A percentile compares a stretch with the other conserved stretches of the same genome.
These are phyloP conservation scores for Nicotiana knightiana DNA, from an alignment of 257 asterid species.

Conservation along the genomic window DNA sequence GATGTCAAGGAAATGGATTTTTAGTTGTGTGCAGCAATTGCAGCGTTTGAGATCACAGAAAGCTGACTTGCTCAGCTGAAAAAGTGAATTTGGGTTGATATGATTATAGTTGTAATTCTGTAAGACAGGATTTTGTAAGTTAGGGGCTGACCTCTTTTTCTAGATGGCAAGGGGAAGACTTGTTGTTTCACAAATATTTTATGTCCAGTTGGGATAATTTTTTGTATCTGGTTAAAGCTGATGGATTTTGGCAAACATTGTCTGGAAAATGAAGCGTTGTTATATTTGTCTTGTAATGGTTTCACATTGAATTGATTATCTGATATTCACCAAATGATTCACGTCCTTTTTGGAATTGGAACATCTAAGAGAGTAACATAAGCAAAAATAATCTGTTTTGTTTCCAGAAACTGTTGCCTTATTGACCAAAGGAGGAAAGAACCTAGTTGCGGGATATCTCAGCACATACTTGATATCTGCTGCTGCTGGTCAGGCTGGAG, in stretches of 20 bases:
- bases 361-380: background rate
- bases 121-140: background rate
- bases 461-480: too few relatives aligned
- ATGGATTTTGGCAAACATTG: background rate
- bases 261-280: background rate
- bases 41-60: background rate
- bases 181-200: background rate
- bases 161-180: background rate
- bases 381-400: background rate
- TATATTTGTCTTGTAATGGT: background rate
- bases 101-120: background rate
- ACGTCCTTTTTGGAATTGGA: background rate
- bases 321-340: background rate
- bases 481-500: too few relatives aligned
- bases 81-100: background rate
- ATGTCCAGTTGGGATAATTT: background rate
- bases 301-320: background rate
- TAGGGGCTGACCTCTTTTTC: background rate
- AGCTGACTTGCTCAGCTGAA: background rate
- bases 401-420: background rate
- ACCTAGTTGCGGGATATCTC: too few relatives aligned
- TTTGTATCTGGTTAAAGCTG: background rate
- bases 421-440: too few relatives aligned
- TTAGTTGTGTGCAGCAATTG: background rate
- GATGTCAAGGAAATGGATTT: background rate